phyloP scores from a whole-genome alignment of 2,329 filamentous ascomycete genomes.

The Cyphellophora attinorum region DNA sequence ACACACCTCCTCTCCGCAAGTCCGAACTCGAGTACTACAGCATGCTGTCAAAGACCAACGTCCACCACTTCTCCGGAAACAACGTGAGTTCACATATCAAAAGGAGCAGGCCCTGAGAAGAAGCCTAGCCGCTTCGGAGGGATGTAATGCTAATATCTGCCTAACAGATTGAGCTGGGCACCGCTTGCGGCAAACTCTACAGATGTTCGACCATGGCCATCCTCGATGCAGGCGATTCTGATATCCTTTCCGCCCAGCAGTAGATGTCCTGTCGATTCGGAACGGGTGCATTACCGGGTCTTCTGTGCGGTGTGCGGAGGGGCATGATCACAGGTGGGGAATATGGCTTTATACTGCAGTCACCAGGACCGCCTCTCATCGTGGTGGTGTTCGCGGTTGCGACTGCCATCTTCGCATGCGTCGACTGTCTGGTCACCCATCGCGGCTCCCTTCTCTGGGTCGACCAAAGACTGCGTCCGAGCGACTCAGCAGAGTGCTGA shows the following conservation, averaged over 20 bases:
- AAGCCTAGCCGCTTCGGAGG: constrained; percentile 86
- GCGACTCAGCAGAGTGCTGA: no score
- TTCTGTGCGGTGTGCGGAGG: no score
- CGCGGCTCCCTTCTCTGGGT: no score
- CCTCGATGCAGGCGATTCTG: constrained; percentile 94
- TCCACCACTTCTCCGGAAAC: constrained; percentile 97
- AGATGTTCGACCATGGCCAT: constrained; percentile 95
- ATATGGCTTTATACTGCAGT: no score
- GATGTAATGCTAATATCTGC: constrained; percentile 36
- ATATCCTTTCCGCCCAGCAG: constrained; percentile 67
- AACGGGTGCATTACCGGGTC: no score
- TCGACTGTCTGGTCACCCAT: no score
- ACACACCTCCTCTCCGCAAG: constrained; percentile 97
- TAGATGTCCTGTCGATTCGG: constrained; percentile 16
- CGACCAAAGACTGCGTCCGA: no score
- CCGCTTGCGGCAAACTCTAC: constrained; percentile 98
- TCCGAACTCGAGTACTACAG: constrained; percentile 75
- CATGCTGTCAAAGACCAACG: constrained; percentile 55
- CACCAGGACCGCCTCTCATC: no score
- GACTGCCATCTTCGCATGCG: no score
- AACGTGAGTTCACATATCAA: constrained; percentile 92
- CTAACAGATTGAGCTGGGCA: constrained; percentile 97
- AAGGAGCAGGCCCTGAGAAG: constrained; percentile 72
- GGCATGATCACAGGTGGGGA: no score
- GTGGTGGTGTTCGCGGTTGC: no score